Evolutionary conservation across 371 early-diverging fungal species (phyloP), one percentile per base, ranked within the genome.

Genomic region (Thermomucor indicae-seudaticae): DNA sequence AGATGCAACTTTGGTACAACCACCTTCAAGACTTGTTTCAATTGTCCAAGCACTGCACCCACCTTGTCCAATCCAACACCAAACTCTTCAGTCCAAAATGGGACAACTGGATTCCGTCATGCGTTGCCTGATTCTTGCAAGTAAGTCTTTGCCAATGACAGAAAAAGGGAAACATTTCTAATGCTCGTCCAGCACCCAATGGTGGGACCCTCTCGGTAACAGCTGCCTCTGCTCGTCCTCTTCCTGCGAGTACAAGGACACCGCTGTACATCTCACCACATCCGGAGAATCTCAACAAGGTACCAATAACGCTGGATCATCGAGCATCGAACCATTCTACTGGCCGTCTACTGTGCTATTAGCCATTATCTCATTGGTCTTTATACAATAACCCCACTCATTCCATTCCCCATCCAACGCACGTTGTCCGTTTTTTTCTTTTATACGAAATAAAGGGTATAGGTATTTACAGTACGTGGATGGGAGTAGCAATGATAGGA

Each of bases 131-230:
- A 72, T 14, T 79, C 57, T 23, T 88, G 89, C 68, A 85, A 85
- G 72, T 72, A 72, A 67, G 64, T 61, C n/a, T 23, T 12, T 0
- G 8, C 10, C 8, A 41, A 23, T 8, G 6, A 19, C 39, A 31
- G 6, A 17, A 40, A 46, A 41, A 20, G 27, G 43, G 16, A 25
- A 14, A 10, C 10, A 10, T 32, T 32, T 32, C 14, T 37, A 16
- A 16, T 37, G 37, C 22, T 34, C 25, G 17, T 37, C 12, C 53
- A 72, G 73, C 25, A 74, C 80, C 34, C 65, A 75, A 23, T 86
- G 82, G 81, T 88, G 86, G 86, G 86, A 88, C 56, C 86, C 89
- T 28, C 64, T 77, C 37, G 73, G 60, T 12, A 71, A 75, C 43
- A 68, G 47, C 10, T 83, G 83, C 53, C 61, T 72, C 6, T 80